Evolutionary conservation across 345 rosid genomes (phyloP), one percentile per base, ranked within the genome.

Genomic region (Salix purpurea): DNA sequence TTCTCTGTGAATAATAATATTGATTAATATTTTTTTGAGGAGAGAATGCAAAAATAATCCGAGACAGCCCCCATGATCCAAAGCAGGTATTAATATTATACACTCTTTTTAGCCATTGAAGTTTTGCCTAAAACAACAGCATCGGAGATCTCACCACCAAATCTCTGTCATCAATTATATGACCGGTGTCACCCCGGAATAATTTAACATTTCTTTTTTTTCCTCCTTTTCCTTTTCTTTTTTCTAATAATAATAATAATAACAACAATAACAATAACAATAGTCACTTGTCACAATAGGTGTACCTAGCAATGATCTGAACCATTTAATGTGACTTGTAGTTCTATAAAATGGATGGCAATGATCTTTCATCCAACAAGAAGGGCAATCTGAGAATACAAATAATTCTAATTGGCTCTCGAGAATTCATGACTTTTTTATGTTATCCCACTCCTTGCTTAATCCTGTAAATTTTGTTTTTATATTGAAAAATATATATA

Each of bases 131-230:
- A 56, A 56, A n/a, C 62, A 1, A n/a, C 50, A 13, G 4, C 2
- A 69, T 44, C 69, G 21, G 24, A 74, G 78, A 79, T 73, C 71
- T 74, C 82, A 65, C 66, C 78, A 82, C 32, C 78, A 77, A 65
- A 26, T 56, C 76, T 60, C 15, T 28, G n/a, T 5, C 65, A 11
- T 74, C 70, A 64, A 23, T 62, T 65, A 8, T 61, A 11, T 11
- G 30, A 16, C 52, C 56, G 6, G 61, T 44, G 37, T 69, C 64
- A n/a, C 69, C 7, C 19, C 7, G 36, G 36, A 34, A 34, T 34
- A 34, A 34, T 34, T 34, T 34, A 34, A 34, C 36, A 34, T 34
- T 34, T 34, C 36, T 34, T 34, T 34, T 32, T 32, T 32, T 4
- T 32, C 34, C 36, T 9, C 44, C 10, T 11, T 40, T 2, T 16